phyloP scores from a whole-genome alignment of 1,139 yeast species.

The Suhomyces wounanorum region DNA sequence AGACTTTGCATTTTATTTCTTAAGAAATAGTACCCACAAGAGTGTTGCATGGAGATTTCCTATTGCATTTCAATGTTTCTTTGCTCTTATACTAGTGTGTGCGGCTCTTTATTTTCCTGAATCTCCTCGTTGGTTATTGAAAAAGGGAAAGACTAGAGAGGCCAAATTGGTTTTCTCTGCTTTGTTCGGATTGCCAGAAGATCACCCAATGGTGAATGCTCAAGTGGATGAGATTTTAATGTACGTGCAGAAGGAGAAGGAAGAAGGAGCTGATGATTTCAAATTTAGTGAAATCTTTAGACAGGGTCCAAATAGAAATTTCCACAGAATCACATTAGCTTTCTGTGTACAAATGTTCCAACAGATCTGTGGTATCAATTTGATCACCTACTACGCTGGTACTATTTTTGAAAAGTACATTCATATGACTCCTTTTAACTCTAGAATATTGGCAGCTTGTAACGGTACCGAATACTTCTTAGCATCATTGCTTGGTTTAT shows the following conservation, averaged over 20 bases:
- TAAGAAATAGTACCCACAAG: constrained; percentile 18
- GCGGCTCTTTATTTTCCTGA: constrained; percentile 22
- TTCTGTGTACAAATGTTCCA: constrained; percentile 70
- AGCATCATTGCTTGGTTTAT: constrained; percentile 82
- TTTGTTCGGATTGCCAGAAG: constrained; percentile 37
- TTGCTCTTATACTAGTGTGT: constrained; percentile 29
- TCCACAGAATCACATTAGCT: constrained; percentile 50
- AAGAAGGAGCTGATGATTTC: constrained; percentile 26
- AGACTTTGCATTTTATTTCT: constrained; percentile 47
- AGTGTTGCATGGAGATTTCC: constrained; percentile 46
- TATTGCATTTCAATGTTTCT: constrained; percentile 45
- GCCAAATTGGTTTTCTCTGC: constrained; percentile 52
- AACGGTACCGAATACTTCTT: constrained; percentile 79
- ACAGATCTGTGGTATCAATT: constrained; percentile 90
- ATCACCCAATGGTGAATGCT: constrained; percentile 28
- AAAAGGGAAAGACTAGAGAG: constrained; percentile 43
- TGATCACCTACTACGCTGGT: constrained; percentile 79
- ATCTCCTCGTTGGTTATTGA: constrained; percentile 26
- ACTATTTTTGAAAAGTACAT: constrained; percentile 60
- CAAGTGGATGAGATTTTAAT: constrained; percentile 34
- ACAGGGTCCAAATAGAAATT: constrained; percentile 46
- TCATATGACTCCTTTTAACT: constrained; percentile 48
- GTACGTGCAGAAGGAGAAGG: constrained; percentile 30
- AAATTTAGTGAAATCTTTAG: constrained; percentile 29
- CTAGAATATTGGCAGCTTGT: constrained; percentile 82